Conservation (phyloP, 768 basidiomycete species). For the Leucosporidium yakuticum region DNA sequence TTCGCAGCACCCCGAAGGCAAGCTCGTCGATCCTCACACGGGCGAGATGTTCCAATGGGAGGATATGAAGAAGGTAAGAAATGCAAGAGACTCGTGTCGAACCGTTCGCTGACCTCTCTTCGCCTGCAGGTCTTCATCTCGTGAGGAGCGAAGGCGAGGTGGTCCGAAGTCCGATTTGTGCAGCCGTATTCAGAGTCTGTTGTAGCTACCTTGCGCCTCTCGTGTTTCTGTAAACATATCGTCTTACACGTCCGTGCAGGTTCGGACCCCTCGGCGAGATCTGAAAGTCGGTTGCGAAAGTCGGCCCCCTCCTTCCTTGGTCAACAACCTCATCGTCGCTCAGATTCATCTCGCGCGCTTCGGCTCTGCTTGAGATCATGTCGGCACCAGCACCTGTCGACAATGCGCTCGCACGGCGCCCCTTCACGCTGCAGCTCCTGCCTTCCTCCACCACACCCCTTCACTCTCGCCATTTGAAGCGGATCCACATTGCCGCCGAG, state of each 20-base stretch:
- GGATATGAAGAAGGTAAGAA: constrained; percentile 67
- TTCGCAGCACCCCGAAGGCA: constrained; percentile 72
- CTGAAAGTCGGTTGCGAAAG: background rate
- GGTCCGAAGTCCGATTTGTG: no score
- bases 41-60: constrained; percentile 58
- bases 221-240: background rate
- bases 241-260: background rate
- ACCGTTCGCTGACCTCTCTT: no score
- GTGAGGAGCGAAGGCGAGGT: background rate
- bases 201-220: background rate
- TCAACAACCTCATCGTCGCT: background rate
- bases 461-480: constrained; percentile 26
- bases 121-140: constrained; percentile 8
- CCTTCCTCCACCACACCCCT: constrained; percentile 10
- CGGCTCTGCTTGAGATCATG: no score
- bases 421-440: constrained; percentile 13
- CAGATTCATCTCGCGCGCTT: background rate
- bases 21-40: constrained; percentile 85
- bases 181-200: no score
- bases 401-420: constrained; percentile 17
- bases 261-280: no score
- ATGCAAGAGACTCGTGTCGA: background rate
- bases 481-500: constrained; percentile 33
- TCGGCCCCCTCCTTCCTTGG: background rate
- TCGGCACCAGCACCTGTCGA: no score